Evolutionary conservation across 768 basidiomycete species (phyloP).

Genomic region (Pluteus cervinus): DNA sequence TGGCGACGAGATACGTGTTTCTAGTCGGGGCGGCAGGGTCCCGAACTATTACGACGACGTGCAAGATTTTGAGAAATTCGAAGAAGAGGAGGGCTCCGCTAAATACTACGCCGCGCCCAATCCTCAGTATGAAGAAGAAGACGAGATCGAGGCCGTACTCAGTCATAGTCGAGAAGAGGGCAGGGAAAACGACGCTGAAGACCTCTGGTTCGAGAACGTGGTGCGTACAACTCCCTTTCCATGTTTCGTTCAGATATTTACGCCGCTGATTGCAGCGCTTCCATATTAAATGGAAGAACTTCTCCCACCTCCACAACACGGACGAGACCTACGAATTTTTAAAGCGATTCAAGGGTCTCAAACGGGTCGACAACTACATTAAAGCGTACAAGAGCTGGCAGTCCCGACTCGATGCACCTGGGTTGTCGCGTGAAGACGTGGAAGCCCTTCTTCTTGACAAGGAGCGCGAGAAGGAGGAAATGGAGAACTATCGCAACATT

Average conservation of each 20-base stretch:
- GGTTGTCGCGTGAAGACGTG: slow-evolving; percentile 77
- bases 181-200: slow-evolving; percentile 66
- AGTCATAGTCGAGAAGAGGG: slow-evolving; percentile 84
- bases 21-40: slow-evolving; percentile 67
- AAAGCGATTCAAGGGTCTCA: slow-evolving; percentile 91
- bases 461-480: slow-evolving; percentile 86
- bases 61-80: slow-evolving; percentile 70
- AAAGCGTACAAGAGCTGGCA: slow-evolving; percentile 79
- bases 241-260: slow-evolving; percentile 6
- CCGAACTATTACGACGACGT: slow-evolving; percentile 84
- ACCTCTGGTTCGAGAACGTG: slow-evolving; percentile 84
- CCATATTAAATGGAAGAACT: slow-evolving; percentile 99
- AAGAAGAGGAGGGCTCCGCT: slow-evolving; percentile 54
- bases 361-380: slow-evolving; percentile 99
- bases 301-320: slow-evolving; percentile 98
- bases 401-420: slow-evolving; percentile 53
- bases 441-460: slow-evolving; percentile 87
- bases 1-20: slow-evolving; percentile 73
- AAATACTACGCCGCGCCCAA: slow-evolving; percentile 52
- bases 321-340: slow-evolving; percentile 96
- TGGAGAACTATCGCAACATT: slow-evolving; percentile 86
- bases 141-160: slow-evolving; percentile 91
- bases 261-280: slow-evolving; percentile 86
- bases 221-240: slow-evolving; percentile 35
- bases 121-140: slow-evolving; percentile 55